Evolutionary conservation across 2,329 filamentous ascomycete genomes (phyloP).

Genomic region (Paraconiothyrium sp.): DNA sequence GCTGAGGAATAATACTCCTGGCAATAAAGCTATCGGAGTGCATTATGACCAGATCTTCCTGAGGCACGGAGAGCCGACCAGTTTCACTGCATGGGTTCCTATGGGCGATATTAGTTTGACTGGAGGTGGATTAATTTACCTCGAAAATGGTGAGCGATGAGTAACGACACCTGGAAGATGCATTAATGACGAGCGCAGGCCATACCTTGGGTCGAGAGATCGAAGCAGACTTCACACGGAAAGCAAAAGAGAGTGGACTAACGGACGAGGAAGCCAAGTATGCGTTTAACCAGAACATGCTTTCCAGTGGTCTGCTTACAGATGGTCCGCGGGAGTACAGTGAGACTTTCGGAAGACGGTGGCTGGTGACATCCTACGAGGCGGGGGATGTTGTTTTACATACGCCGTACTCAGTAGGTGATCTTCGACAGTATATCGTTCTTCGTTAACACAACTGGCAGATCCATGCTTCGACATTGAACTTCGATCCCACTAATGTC

Average conservation of each 20-base stretch:
- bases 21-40: conserved; percentile 66
- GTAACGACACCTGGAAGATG: neutral
- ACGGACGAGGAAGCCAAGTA: conserved; percentile 60
- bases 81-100: conserved; percentile 66
- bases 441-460: conserved; percentile 33
- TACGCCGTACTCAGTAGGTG: conserved; percentile 39
- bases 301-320: conserved; percentile 63
- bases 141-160: conserved; percentile 57
- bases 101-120: conserved; percentile 64
- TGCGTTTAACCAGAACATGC: conserved; percentile 66
- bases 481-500: conserved; percentile 60
- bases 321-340: conserved; percentile 60
- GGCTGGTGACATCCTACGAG: conserved; percentile 64
- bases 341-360: conserved; percentile 56
- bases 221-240: conserved; percentile 60
- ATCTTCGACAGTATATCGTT: too few species aligned
- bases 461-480: conserved; percentile 68
- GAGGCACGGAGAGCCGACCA: conserved; percentile 63
- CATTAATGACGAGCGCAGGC: conserved; percentile 35
- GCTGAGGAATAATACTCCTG: conserved; percentile 66
- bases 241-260: conserved; percentile 60
- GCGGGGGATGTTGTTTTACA: conserved; percentile 61
- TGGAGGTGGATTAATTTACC: conserved; percentile 68
- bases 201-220: conserved; percentile 60
- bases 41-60: conserved; percentile 70